Evolutionary conservation across 345 rosid species (phyloP).

Genomic region (Eucalyptus cloeziana): DNA sequence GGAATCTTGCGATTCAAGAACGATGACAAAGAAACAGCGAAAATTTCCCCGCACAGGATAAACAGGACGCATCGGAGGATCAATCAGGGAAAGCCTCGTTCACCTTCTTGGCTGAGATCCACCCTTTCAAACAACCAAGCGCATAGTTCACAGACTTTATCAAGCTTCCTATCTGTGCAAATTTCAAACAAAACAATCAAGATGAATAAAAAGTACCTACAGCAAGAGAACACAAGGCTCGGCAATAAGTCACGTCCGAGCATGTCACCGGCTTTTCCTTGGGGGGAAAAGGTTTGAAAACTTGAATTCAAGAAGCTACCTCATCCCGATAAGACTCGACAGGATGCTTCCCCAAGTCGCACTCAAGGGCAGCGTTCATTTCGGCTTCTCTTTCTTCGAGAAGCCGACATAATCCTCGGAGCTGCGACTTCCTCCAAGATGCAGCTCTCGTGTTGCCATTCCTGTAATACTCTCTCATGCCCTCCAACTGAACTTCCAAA

Average conservation of each 20-base stretch:
- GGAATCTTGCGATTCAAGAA: background rate
- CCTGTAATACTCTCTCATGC: conserved; percentile 21
- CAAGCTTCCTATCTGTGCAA: conserved; percentile 33
- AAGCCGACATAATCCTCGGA: conserved; percentile 22
- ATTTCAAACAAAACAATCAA: background rate
- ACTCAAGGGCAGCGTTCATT: conserved; percentile 20
- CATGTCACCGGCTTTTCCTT: background rate
- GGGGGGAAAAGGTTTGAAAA: background rate
- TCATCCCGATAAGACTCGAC: conserved; percentile 57
- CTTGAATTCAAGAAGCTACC: conserved; percentile 5
- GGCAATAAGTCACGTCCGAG: background rate
- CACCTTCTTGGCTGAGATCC: conserved; percentile 48
- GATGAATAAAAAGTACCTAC: background rate
- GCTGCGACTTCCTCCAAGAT: conserved; percentile 49
- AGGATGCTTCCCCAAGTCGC: conserved; percentile 53
- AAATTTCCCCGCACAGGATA: background rate
- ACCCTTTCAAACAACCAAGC: conserved; percentile 13
- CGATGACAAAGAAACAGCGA: background rate
- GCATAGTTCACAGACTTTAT: conserved; percentile 33
- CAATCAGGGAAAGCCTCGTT: background rate
- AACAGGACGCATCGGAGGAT: background rate
- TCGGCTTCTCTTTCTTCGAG: conserved; percentile 19
- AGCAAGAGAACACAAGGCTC: background rate
- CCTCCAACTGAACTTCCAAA: conserved; percentile 14
- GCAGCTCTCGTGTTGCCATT: conserved; percentile 33